Conservation (phyloP, 2,329 filamentous ascomycete genomes). For the Camillea tinctor region DNA sequence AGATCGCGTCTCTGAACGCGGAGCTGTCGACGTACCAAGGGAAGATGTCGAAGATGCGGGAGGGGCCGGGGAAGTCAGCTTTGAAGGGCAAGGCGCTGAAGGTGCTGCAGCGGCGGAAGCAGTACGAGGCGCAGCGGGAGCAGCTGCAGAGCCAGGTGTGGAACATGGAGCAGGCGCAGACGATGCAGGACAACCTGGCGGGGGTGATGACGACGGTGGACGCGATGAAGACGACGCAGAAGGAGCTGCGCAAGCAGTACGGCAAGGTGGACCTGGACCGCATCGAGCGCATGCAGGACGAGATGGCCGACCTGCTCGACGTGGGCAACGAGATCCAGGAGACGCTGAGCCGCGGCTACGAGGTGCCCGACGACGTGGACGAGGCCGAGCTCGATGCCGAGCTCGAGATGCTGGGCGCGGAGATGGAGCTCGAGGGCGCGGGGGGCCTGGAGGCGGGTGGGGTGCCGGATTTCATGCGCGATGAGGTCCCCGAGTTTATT, state of each 20-base stretch:
- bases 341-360: slow-evolving; percentile 85
- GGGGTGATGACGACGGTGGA: slow-evolving; percentile 99
- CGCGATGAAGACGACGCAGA: slow-evolving; percentile 95
- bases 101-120: slow-evolving; percentile 86
- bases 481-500: slow-evolving; percentile 88
- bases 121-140: slow-evolving; percentile 91
- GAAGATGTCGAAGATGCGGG: slow-evolving; percentile 88
- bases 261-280: slow-evolving; percentile 97
- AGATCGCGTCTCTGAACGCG: slow-evolving; percentile 87
- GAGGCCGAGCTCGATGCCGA: slow-evolving; percentile 96
- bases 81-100: slow-evolving; percentile 94
- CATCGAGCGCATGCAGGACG: slow-evolving; percentile 96
- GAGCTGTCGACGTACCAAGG: slow-evolving; percentile 86
- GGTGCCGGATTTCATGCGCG: slow-evolving; percentile 83
- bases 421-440: slow-evolving; percentile 81
- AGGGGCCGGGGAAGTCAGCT: slow-evolving; percentile 88
- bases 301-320: slow-evolving; percentile 98
- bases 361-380: slow-evolving; percentile 94
- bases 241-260: slow-evolving; percentile 88
- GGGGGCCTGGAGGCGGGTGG: slow-evolving; percentile 49
- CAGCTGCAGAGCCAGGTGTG: slow-evolving; percentile 92
- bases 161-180: slow-evolving; percentile 98
- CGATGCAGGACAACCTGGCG: slow-evolving; percentile 98
- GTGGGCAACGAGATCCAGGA: slow-evolving; percentile 98
- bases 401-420: slow-evolving; percentile 88